Evolutionary conservation across 192 early-diverging fungal genomes (phyloP).

Genomic region (Coemansia sp.): DNA sequence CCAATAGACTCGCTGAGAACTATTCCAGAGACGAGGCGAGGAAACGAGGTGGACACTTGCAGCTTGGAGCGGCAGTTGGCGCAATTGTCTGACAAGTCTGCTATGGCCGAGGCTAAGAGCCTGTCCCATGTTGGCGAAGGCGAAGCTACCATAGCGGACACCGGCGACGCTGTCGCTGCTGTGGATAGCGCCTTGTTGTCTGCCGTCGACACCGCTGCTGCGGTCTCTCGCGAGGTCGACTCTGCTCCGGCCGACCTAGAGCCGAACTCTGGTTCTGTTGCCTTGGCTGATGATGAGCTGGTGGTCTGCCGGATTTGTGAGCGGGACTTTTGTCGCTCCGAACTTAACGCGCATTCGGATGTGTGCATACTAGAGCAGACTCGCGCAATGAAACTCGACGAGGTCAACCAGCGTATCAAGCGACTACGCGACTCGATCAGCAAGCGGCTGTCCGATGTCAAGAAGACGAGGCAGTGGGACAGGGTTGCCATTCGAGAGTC

Average conservation of each 20-base stretch:
- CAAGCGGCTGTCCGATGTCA: conserved; percentile 55
- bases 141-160: background rate
- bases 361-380: conserved; percentile 77
- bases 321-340: conserved; percentile 65
- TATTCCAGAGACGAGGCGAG: conserved; percentile 26
- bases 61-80: conserved; percentile 8
- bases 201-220: background rate
- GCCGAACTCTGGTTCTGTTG: background rate
- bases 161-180: background rate
- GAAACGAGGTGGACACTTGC: conserved; percentile 3
- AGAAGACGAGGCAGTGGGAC: conserved; percentile 45
- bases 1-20: conserved; percentile 7
- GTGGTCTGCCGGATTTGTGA: conserved; percentile 90
- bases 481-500: conserved; percentile 37
- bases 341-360: conserved; percentile 78
- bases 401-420: conserved; percentile 61
- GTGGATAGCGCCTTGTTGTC: background rate
- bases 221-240: background rate
- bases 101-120: background rate
- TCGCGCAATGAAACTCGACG: conserved; percentile 66
- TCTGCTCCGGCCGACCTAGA: background rate
- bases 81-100: background rate
- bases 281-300: conserved; percentile 22
- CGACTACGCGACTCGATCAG: conserved; percentile 59
- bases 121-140: background rate